These are phyloP conservation scores for Fusarium ramigenum DNA, from an alignment of 2,329 filamentous ascomycete genomes.

Conservation along the genomic window DNA sequence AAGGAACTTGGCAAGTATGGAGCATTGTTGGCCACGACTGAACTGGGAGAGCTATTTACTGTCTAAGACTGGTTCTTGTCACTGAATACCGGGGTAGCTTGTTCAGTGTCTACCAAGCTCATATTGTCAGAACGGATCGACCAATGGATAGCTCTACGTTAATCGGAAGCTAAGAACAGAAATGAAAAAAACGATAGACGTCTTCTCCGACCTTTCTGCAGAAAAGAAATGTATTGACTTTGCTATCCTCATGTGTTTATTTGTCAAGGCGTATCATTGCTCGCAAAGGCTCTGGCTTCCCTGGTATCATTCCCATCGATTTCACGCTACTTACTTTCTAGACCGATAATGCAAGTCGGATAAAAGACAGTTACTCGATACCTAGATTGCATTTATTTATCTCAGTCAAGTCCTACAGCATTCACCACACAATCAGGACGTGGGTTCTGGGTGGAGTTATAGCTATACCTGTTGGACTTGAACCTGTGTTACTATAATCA, in stretches of 20 bases:
- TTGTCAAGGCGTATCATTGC: too few species aligned
- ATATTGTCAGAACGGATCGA: accelerated
- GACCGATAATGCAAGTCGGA: accelerated
- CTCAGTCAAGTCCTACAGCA: too few species aligned
- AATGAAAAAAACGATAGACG: accelerated
- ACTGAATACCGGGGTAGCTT: accelerated
- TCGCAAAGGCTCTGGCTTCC: accelerated
- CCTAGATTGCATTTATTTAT: too few species aligned
- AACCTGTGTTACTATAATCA: accelerated
- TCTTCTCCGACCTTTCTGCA: too few species aligned
- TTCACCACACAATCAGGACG: too few species aligned
- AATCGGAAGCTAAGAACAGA: too few species aligned
- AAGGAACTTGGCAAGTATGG: accelerated
- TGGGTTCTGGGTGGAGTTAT: too few species aligned
- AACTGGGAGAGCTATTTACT: accelerated
- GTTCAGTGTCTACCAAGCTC: background rate
- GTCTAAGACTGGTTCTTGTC: accelerated
- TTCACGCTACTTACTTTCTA: too few species aligned
- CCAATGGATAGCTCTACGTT: accelerated
- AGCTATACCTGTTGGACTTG: too few species aligned
- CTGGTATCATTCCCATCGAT: accelerated
- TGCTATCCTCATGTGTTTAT: too few species aligned
- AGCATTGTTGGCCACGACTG: too few species aligned
- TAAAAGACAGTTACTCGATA: background rate
- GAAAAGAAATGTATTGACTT: too few species aligned